Conservation (phyloP, 2,329 filamentous ascomycete species). For the Esteya vermicola region DNA sequence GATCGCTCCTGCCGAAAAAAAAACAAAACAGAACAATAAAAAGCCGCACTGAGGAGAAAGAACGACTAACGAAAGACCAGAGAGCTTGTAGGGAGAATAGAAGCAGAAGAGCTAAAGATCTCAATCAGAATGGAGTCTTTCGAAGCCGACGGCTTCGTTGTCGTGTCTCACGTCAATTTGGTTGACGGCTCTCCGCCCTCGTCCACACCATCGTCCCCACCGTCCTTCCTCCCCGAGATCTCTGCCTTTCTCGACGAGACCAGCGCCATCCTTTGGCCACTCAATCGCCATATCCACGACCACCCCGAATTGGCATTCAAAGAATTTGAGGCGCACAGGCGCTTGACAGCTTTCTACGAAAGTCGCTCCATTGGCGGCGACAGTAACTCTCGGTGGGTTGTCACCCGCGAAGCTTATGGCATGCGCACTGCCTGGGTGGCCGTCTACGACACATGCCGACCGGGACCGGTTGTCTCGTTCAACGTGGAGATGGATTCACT, state of each 20-base stretch:
- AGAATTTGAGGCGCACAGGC: constrained; percentile 33
- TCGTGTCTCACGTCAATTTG: constrained; percentile 1
- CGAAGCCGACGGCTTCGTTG: constrained; percentile 2
- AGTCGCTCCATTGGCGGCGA: constrained; percentile 12
- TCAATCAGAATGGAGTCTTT: neutral
- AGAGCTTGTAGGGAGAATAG: too few relatives aligned
- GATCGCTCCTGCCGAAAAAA: too few relatives aligned
- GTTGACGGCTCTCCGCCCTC: neutral
- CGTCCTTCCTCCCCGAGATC: constrained; percentile 19
- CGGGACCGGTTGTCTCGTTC: constrained; percentile 31
- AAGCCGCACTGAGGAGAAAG: too few relatives aligned
- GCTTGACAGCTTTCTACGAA: constrained; percentile 31
- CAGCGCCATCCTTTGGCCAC: constrained; percentile 23
- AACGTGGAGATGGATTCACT: constrained; percentile 37
- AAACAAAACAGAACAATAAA: too few relatives aligned
- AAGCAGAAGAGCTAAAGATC: too few relatives aligned
- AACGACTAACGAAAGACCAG: too few relatives aligned
- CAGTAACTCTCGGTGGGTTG: constrained; percentile 25
- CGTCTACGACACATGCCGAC: constrained; percentile 28
- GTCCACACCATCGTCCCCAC: neutral
- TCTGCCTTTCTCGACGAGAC: constrained; percentile 23
- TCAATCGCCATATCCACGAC: constrained; percentile 36
- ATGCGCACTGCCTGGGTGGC: constrained; percentile 39
- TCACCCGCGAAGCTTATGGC: constrained; percentile 35
- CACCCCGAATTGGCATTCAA: constrained; percentile 34